Percentiles rank a stretch among this genome's conserved stretches.
phyloP scores from a whole-genome alignment of 164 flowering plant genomes.

The Vitis vinifera region DNA sequence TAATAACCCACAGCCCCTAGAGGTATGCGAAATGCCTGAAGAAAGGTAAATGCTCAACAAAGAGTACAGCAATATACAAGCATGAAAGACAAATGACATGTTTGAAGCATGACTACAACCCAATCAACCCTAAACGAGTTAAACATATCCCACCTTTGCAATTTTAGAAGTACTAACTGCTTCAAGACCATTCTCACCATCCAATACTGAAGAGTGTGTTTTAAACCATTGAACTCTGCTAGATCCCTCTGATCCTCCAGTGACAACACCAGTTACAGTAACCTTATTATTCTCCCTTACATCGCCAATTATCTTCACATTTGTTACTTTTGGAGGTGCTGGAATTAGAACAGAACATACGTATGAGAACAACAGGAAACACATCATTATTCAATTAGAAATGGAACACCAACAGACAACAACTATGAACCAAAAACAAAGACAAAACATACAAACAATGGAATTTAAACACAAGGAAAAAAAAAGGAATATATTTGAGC shows the following conservation, averaged over 20 bases:
- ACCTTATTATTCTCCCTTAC: constrained; percentile 83
- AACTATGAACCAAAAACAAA: background rate
- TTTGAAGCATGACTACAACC: background rate
- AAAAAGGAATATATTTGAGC: too few relatives aligned
- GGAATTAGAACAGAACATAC: constrained; percentile 23
- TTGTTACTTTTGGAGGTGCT: constrained; percentile 91
- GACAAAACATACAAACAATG: background rate
- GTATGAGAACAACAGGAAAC: background rate
- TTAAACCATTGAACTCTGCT: constrained; percentile 99
- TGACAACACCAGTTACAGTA: constrained; percentile 78
- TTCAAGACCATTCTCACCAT: constrained; percentile 70
- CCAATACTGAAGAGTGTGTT: constrained; percentile 54
- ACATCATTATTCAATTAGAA: background rate
- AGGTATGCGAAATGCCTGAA: constrained; percentile 91
- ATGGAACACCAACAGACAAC: background rate
- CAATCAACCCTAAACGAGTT: background rate
- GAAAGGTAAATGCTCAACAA: constrained; percentile 10
- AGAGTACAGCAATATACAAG: constrained; percentile 6
- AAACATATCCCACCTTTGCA: constrained; percentile 63
- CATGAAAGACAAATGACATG: background rate
- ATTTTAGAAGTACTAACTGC: constrained; percentile 79
- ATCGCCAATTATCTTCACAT: constrained; percentile 84
- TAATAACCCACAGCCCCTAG: constrained; percentile 91
- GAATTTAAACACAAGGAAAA: too few relatives aligned
- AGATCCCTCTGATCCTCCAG: constrained; percentile 94